phyloP scores from a whole-genome alignment of 202 grass and related monocot species.

The Zoysia matrella region DNA sequence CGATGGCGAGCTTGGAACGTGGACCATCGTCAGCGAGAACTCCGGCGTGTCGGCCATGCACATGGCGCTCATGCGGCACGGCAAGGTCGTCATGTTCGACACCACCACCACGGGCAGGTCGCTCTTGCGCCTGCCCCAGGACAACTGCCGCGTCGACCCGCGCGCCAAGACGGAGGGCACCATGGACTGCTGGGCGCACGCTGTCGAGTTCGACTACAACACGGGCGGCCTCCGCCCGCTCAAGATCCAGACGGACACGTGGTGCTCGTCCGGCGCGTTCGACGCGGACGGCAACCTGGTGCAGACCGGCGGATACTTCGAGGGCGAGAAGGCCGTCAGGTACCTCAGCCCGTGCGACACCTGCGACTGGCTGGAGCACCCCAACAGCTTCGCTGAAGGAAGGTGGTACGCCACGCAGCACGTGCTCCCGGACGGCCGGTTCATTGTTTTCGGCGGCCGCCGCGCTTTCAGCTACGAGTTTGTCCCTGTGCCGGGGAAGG shows the following conservation, averaged over 20 bases:
- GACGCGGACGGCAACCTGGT: too few species aligned
- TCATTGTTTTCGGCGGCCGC: slow-evolving; percentile 76
- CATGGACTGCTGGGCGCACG: slow-evolving; percentile 81
- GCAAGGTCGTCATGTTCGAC: too few species aligned
- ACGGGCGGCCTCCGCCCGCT: slow-evolving; percentile 57
- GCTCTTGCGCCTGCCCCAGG: slow-evolving; percentile 34
- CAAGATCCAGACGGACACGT: too few species aligned
- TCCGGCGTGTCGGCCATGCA: too few species aligned
- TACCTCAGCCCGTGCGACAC: too few species aligned
- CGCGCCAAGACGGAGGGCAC: slow-evolving; percentile 31
- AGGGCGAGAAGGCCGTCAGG: too few species aligned
- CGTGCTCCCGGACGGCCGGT: slow-evolving; percentile 66
- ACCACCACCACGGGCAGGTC: too few species aligned
- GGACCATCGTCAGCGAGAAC: too few species aligned
- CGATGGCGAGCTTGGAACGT: too few species aligned
- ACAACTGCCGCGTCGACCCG: slow-evolving; percentile 64
- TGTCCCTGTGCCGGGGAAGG: slow-evolving; percentile 45
- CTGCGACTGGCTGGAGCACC: slow-evolving; percentile 52
- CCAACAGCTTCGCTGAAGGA: slow-evolving; percentile 52
- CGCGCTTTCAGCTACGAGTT: slow-evolving; percentile 10
- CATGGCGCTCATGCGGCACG: too few species aligned
- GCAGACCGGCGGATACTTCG: too few species aligned
- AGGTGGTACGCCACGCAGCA: slow-evolving; percentile 82
- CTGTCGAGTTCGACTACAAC: slow-evolving; percentile 79
- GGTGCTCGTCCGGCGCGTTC: too few species aligned